Base-by-base conservation (phyloP, 345 rosid genomes). In the Draba incana region DNA sequence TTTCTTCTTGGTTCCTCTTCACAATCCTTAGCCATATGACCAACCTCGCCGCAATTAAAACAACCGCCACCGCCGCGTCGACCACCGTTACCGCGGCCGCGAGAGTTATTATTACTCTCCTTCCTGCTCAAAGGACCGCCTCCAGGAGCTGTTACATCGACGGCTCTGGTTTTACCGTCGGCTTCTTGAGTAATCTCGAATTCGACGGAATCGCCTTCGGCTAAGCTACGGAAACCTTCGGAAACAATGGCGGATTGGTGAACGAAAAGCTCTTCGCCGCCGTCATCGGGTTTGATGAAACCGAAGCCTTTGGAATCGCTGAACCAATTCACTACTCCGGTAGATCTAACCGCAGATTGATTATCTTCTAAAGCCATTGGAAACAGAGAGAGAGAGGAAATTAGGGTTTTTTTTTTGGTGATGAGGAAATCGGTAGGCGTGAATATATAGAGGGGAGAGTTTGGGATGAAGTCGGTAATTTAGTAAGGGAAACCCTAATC, bases 231-330 rank as follows among this genome's bases (percentile, higher is more conserved):
- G 72, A 45, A 85, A 46, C 89, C 94, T 12, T 82, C 87, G 23
- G 94, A 90, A 50, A 55, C 45, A 75, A 90, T 83, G 45, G 83
- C 69, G 53, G 88, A 71, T 37, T 90, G 92, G 41, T 90, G 97
- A 43, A 87, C 94, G 68, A 90, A 87, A 38, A 90, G 82, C 73
- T 87, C 94, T 0, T 80, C 85, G 24, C 79, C 69, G 2, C 74
- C 94, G 0, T 79, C 86, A 4, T 82, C 84, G 8, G 96, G 88
- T 51, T 76, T 79, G 60, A 87, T 84, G 83, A 90, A 90, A 30
- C 96, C 96, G 54, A 64, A 87, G 0, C 97, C 92, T 65, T 82
- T 90, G 0, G 51, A 11, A 55, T 80, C 84, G 52, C 27, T 80
- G 79, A 90, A 90, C 84, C 83, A 78, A 3, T 66, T 72, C 1